Base-by-base conservation (phyloP, 2,329 filamentous ascomycete genomes). In the Fusarium falciforme region DNA sequence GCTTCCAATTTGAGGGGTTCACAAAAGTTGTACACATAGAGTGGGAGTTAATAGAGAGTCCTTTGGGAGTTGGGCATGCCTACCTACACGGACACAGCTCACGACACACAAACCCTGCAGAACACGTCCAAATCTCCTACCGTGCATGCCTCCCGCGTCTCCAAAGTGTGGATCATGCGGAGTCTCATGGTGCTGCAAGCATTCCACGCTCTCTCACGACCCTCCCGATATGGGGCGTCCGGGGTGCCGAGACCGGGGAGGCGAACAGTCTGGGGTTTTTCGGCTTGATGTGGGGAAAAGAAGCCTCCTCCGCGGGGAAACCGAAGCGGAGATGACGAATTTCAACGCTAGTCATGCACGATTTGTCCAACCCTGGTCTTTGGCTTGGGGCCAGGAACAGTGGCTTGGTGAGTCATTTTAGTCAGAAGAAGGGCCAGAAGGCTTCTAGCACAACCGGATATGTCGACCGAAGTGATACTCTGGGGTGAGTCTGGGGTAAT, bases 351-450 rank as follows among this genome's bases (percentile, higher is more conserved):
- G 52, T 35, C 25, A 74, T 74, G 72, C 72, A 72, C 68, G 57
- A 63, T 57, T 70, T 74, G 72, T 75, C 47, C 60, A 55, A 73
- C 69, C 72, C 72, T 75, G 71, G 61, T 61, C 65, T 38, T 20
- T 35, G 60, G 71, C 27, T n/a, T 42, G 63, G 58, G 22, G 7
- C 40, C 61, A 55, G 47, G 61, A 64, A 64, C 47, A 22, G 47
- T 10, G 33, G 25, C 55, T 29, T 60, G 16, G 16, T 60, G 57
- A 60, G 35, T 42, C 57, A 60, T 60, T 42, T 60, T 60, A 60
- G 57, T 60, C 36, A 60, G n/a, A 47, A 25, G 42, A 47, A 44
- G 20, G 20, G 11, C 11, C 11, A 16, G 40, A 25, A 52, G 47
- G 27, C 27, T 52, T 52, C 47, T 31, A 31, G 47, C 17, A 31